phyloP scores from a whole-genome alignment of 495 filamentous ascomycete species.

The Glarea lozoyensis region DNA sequence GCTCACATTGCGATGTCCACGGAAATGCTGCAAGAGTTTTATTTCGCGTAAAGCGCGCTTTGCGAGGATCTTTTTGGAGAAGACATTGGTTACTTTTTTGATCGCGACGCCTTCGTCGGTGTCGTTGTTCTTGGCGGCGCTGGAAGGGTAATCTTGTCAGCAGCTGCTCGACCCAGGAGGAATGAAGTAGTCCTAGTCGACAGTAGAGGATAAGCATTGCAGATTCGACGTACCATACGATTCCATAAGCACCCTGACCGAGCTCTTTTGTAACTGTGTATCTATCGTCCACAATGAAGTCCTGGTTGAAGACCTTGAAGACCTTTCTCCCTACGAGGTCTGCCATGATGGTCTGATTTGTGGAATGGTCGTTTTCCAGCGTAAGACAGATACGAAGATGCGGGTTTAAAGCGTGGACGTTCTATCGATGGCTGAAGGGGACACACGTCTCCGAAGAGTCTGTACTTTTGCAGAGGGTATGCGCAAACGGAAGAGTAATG shows the following conservation, averaged over 20 bases:
- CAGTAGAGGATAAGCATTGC: too few relatives aligned
- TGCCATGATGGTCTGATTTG: slow-evolving; percentile 15
- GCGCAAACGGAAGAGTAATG: too few relatives aligned
- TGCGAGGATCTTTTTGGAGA: slow-evolving; percentile 99
- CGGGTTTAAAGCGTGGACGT: not conserved
- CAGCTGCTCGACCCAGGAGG: not conserved
- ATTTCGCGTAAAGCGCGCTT: slow-evolving; percentile 97
- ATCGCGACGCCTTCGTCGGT: slow-evolving; percentile 95
- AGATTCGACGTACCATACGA: slow-evolving; percentile 88
- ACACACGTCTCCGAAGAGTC: not conserved
- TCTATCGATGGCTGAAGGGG: not conserved
- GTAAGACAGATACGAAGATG: not conserved
- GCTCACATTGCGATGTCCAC: slow-evolving; percentile 59
- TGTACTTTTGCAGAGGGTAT: too few relatives aligned
- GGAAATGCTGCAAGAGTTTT: slow-evolving; percentile 96
- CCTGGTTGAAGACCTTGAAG: slow-evolving; percentile 99
- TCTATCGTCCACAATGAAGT: slow-evolving; percentile 96
- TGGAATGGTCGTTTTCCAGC: not conserved
- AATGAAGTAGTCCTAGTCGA: slow-evolving; percentile 4
- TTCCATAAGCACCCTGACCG: slow-evolving; percentile 95
- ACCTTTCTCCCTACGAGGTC: slow-evolving; percentile 20
- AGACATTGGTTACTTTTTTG: slow-evolving; percentile 99
- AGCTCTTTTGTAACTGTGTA: slow-evolving; percentile 99
- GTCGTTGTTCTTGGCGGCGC: slow-evolving; percentile 85
- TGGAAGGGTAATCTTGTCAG: slow-evolving; percentile 25